Conservation (phyloP, 805 yeast genomes). For the Yamadazyma takamatsuzukensis region DNA sequence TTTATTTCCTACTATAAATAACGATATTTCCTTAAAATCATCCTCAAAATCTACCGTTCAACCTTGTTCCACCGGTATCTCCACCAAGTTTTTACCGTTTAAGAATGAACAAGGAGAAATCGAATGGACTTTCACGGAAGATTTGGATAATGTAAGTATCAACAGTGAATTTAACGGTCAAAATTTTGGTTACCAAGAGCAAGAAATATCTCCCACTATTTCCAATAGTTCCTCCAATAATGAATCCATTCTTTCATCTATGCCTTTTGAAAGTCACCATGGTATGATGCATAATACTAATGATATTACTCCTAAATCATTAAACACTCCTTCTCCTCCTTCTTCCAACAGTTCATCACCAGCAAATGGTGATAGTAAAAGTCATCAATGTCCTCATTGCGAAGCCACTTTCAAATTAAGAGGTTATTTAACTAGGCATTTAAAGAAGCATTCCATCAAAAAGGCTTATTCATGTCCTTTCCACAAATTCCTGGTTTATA, state of each 20-base stretch:
- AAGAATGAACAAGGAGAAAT: conserved; percentile 52
- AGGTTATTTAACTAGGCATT: conserved; percentile 53
- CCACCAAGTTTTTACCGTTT: conserved; percentile 49
- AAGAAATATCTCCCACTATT: conserved; percentile 35
- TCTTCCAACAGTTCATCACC: conserved; percentile 3
- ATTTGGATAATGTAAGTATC: conserved; percentile 11
- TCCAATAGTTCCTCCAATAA: conserved; percentile 32
- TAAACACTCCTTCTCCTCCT: conserved; percentile 21
- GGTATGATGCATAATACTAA: conserved; percentile 11
- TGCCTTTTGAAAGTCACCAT: too few relatives aligned
- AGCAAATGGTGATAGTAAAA: conserved; percentile 11
- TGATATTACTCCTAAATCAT: conserved; percentile 26
- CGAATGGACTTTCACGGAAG: conserved; percentile 54
- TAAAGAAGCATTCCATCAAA: conserved; percentile 47
- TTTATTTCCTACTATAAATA: conserved; percentile 6
- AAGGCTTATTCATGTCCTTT: conserved; percentile 58
- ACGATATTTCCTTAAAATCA: background rate
- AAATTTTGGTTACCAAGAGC: too few relatives aligned
- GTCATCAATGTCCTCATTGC: conserved; percentile 47
- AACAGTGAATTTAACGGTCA: conserved; percentile 4
- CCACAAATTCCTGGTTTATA: conserved; percentile 34
- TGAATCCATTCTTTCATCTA: conserved; percentile 9
- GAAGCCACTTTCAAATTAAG: conserved; percentile 47
- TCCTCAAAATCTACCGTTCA: conserved; percentile 11
- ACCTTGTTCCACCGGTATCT: conserved; percentile 49